A percentile compares a stretch with the other conserved stretches of the same genome.
phyloP scores from a whole-genome alignment of 352 stramenopile genomes.

The Detonula confervacea region DNA sequence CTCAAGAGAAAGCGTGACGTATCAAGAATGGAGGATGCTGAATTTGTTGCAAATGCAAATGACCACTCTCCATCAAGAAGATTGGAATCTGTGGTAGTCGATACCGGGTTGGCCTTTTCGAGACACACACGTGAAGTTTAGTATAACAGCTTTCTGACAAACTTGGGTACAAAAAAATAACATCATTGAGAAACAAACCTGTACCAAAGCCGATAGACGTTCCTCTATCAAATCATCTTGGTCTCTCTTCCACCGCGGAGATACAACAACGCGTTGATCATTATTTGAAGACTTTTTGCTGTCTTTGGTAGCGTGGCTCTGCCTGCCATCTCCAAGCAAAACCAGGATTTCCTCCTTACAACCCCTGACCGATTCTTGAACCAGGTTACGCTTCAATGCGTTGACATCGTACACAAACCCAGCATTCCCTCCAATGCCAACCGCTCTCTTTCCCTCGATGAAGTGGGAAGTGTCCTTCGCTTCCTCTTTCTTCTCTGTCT shows the following conservation, averaged over 20 bases:
- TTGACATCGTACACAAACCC: constrained; percentile 67
- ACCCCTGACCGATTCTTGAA: constrained; percentile 60
- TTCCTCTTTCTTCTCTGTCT: neutral
- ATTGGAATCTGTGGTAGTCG: constrained; percentile 75
- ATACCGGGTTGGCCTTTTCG: constrained; percentile 60
- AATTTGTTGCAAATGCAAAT: constrained; percentile 64
- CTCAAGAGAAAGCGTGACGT: constrained; percentile 55
- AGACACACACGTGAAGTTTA: constrained; percentile 1
- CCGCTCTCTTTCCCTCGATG: constrained; percentile 41
- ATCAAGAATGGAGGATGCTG: constrained; percentile 54
- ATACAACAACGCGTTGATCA: constrained; percentile 10
- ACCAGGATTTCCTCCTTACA: constrained; percentile 62
- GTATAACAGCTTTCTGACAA: neutral
- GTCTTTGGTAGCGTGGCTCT: constrained; percentile 2
- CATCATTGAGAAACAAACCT: constrained; percentile 50
- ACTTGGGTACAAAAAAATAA: too few species aligned
- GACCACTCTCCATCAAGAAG: constrained; percentile 68
- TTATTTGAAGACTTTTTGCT: constrained; percentile 8
- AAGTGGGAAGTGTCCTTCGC: constrained; percentile 23
- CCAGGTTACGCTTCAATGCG: constrained; percentile 65
- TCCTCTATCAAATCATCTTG: constrained; percentile 63
- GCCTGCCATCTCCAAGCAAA: constrained; percentile 54
- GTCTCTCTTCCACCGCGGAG: constrained; percentile 35
- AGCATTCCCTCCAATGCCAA: constrained; percentile 63
- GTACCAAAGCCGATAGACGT: constrained; percentile 59